A percentile compares a stretch with the other conserved stretches of the same genome.
phyloP scores from a whole-genome alignment of 352 stramenopile genomes.

The Poterioochromonas sp. region DNA sequence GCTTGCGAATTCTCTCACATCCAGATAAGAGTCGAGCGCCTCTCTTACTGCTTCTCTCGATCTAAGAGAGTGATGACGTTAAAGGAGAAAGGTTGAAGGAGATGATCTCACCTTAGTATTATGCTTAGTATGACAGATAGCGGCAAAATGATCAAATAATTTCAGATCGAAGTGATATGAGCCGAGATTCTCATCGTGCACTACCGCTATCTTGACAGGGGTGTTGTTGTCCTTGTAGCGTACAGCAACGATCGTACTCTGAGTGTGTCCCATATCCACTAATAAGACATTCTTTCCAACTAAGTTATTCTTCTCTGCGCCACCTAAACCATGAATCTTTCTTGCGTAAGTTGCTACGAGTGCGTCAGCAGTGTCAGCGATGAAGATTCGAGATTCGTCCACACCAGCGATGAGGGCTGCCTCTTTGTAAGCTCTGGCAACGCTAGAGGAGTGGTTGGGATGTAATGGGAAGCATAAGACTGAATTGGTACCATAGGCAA shows the following conservation, averaged over 20 bases:
- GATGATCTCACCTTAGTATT: constrained; percentile 31
- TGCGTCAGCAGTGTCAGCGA: background rate
- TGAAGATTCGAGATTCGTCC: background rate
- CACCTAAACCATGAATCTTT: background rate
- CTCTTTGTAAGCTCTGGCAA: background rate
- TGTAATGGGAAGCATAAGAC: background rate
- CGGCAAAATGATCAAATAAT: constrained; percentile 66
- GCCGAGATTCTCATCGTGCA: constrained; percentile 55
- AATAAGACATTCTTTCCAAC: constrained; percentile 53
- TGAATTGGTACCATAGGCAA: background rate
- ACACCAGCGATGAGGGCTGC: background rate
- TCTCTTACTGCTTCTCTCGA: constrained; percentile 60
- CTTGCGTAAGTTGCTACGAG: background rate
- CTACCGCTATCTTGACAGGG: constrained; percentile 49
- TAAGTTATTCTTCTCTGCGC: background rate
- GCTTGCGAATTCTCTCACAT: constrained; percentile 72
- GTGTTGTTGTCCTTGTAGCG: constrained; percentile 45
- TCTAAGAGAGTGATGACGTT: constrained; percentile 26
- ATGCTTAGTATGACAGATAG: constrained; percentile 54
- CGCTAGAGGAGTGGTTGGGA: background rate
- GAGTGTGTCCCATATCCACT: constrained; percentile 71
- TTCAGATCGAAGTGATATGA: constrained; percentile 58
- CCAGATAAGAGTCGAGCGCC: constrained; percentile 70
- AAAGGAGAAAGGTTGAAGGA: background rate
- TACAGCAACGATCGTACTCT: constrained; percentile 59